Conservation (phyloP, 2,329 filamentous ascomycete species). For the Hymenoscyphus scutula region DNA sequence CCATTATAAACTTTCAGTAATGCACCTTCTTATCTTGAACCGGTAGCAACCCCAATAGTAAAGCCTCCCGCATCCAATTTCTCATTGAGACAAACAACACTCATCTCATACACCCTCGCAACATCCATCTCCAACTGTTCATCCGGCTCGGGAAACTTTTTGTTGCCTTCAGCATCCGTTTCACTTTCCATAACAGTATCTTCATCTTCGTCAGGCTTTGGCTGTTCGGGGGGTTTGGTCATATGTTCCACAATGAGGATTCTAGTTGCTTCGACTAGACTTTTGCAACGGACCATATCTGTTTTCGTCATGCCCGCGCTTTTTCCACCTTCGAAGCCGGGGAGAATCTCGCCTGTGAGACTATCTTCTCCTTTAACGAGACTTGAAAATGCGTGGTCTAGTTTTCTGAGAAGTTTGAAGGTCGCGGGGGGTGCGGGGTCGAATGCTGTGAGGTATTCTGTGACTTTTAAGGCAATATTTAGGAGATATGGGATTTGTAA, state of each 20-base stretch:
- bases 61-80: conserved; percentile 46
- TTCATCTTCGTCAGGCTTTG: conserved; percentile 43
- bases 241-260: conserved; percentile 68
- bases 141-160: conserved; percentile 42
- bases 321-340: conserved; percentile 64
- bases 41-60: conserved; percentile 1
- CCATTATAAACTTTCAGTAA: background rate
- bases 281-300: conserved; percentile 85
- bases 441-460: conserved; percentile 71
- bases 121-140: conserved; percentile 65
- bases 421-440: conserved; percentile 64
- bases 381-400: conserved; percentile 81
- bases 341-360: conserved; percentile 61
- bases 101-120: conserved; percentile 75
- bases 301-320: conserved; percentile 66
- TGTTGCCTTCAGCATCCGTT: conserved; percentile 25
- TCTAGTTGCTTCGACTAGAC: conserved; percentile 74
- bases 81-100: conserved; percentile 71
- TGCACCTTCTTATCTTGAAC: background rate
- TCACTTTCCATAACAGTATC: conserved; percentile 35
- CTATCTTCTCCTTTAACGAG: conserved; percentile 67
- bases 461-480: conserved; percentile 70
- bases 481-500: conserved; percentile 84
- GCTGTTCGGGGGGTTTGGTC: conserved; percentile 46
- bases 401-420: conserved; percentile 70